These are phyloP conservation scores for Isoetes taiwanensis DNA, from an alignment of 75 land plant genomes.

Conservation along the genomic window DNA sequence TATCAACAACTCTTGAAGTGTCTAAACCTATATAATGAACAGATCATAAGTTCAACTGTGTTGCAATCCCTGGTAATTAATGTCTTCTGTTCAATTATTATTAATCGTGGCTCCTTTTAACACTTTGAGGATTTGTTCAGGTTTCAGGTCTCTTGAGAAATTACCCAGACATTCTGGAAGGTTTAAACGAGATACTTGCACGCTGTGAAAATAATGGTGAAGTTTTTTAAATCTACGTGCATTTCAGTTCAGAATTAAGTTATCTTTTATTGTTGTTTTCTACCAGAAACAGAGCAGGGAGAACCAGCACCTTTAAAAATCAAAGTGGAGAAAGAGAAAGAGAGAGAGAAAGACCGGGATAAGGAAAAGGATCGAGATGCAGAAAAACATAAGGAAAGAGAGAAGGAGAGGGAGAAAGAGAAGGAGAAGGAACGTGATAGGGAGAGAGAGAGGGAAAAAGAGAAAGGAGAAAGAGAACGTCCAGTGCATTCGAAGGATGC, in stretches of 20 bases:
- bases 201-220: constrained; percentile 80
- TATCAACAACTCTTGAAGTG: constrained; percentile 89
- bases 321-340: constrained; percentile 40
- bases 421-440: constrained; percentile 36
- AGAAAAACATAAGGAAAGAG: background rate
- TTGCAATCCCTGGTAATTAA: constrained; percentile 57
- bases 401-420: constrained; percentile 5
- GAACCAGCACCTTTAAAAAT: constrained; percentile 39
- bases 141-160: constrained; percentile 71
- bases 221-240: background rate
- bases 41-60: constrained; percentile 59
- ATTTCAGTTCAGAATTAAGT: constrained; percentile 36
- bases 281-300: constrained; percentile 26
- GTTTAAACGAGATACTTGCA: constrained; percentile 65
- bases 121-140: constrained; percentile 18
- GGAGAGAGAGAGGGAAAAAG: no score
- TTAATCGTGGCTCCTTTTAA: background rate
- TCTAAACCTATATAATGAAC: constrained; percentile 70
- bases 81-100: background rate
- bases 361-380: constrained; percentile 21
- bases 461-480: no score
- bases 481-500: constrained; percentile 33
- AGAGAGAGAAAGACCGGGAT: constrained; percentile 40
- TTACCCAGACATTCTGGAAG: constrained; percentile 76
- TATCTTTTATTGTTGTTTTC: no score